Conservation (phyloP, 1,284 basidiomycete genomes). For the Phenoliferia sp. region DNA sequence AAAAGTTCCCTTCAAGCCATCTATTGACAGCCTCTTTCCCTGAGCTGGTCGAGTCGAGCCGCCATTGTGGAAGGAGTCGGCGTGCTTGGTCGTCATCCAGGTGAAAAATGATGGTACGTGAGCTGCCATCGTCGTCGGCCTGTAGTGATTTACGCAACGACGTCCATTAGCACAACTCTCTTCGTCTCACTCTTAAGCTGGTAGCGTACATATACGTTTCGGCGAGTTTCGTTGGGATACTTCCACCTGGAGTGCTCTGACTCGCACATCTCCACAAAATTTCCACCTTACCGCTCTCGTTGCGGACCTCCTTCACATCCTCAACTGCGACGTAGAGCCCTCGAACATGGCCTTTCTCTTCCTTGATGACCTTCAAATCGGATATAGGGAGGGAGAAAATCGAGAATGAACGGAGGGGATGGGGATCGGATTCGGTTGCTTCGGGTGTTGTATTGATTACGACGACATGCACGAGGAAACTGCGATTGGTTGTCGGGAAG, state of each 20-base stretch:
- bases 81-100: constrained; percentile 16
- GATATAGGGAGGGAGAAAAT: not conserved
- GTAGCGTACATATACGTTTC: constrained; percentile 24
- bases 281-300: constrained; percentile 12
- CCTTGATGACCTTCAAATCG: not conserved
- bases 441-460: constrained; percentile 7
- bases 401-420: not conserved
- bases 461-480: constrained; percentile 11
- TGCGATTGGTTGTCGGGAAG: constrained; percentile 25
- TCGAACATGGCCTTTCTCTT: constrained; percentile 25
- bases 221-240: constrained; percentile 21
- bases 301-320: constrained; percentile 10
- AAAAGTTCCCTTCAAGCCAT: not conserved
- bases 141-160: not conserved
- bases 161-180: not conserved
- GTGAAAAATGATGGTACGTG: constrained; percentile 16
- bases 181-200: not conserved
- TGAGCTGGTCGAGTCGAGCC: not conserved
- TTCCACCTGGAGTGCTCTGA: constrained; percentile 25
- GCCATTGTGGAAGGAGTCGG: not conserved
- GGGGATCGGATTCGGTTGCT: not conserved
- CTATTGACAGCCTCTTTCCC: not conserved
- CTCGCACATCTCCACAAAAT: constrained; percentile 22
- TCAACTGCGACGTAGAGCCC: constrained; percentile 22
- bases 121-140: constrained; percentile 23